Evolutionary conservation across 2,329 filamentous ascomycete genomes (phyloP), one percentile per base, ranked within the genome.

Genomic region (Paecilomyces sp.): DNA sequence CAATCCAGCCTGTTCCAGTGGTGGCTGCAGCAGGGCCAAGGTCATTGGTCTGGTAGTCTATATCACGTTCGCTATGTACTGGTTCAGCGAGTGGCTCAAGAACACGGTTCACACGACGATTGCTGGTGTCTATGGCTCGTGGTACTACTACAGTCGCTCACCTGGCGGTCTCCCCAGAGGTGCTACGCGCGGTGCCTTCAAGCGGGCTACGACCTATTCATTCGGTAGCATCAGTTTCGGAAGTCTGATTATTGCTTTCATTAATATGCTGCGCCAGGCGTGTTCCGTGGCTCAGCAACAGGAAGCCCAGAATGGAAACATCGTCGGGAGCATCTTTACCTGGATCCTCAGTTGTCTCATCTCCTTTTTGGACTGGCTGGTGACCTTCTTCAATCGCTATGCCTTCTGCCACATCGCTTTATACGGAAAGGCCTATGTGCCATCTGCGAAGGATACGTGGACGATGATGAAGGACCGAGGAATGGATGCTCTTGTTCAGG

Each of bases 81-180:
- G 93, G 93, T 87, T 96, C 64, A 88, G 90, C 1, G 93, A 97
- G 73, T 93, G 89, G 83, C 79, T 97, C 67, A 97, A 97, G 79
- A 96, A 96, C 76, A 92, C 90, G 0, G 90, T 96, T 54, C 92
- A 97, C 72, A 89, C 88, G 1, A 92, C 87, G 25, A 89, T 96
- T 60, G 89, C 91, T 0, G 92, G 93, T 0, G 87, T 96, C 0
- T 97, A 96, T 67, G 92, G 91, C 1, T 88, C 89, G 0, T 97
- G 93, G 93, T 97, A 96, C 78, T 97, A 96, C 72, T 88, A 85
- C 65, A 76, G 80, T 7, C 77, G 83, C 30, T 83, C 84, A 59
- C 76, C 84, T 0, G 77, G 81, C 60, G 83, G 86, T 52, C 89
- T 91, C 68, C 91, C 92, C 31, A 87, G 84, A 63, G 87, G 87